Conservation (phyloP, 768 basidiomycete species). For the Russula olivacea region DNA sequence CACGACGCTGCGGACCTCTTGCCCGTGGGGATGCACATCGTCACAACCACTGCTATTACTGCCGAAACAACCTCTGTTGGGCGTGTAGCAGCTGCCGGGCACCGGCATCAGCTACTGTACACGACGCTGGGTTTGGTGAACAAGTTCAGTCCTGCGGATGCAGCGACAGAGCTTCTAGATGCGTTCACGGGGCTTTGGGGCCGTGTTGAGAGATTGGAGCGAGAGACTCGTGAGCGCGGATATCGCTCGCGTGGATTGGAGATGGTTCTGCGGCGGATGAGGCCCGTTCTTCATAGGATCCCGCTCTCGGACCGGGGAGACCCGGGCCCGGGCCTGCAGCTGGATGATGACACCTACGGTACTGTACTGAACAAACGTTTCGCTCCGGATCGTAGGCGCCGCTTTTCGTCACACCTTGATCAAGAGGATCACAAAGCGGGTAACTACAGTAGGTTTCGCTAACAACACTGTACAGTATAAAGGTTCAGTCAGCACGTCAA, state of each 20-base stretch:
- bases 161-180: neutral
- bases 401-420: too few relatives aligned
- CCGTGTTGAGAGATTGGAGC: slow-evolving; percentile 6
- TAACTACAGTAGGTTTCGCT: too few relatives aligned
- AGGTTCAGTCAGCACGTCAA: too few relatives aligned
- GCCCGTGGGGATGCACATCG: neutral
- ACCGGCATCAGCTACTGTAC: neutral
- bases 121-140: slow-evolving; percentile 7
- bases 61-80: neutral
- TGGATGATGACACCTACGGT: too few relatives aligned
- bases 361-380: too few relatives aligned
- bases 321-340: too few relatives aligned
- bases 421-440: too few relatives aligned
- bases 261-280: slow-evolving; percentile 12
- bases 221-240: neutral
- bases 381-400: too few relatives aligned
- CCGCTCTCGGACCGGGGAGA: neutral
- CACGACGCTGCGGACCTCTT: neutral
- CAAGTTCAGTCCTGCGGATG: slow-evolving; percentile 6
- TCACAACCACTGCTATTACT: neutral
- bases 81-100: neutral
- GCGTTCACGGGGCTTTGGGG: slow-evolving; percentile 1
- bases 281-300: slow-evolving; percentile 1
- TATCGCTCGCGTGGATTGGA: slow-evolving; percentile 11
- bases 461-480: too few relatives aligned